Percentiles rank a stretch among this genome's conserved stretches.
Conservation (phyloP, 1,139 yeast genomes). For the Zygoascus sp. region DNA sequence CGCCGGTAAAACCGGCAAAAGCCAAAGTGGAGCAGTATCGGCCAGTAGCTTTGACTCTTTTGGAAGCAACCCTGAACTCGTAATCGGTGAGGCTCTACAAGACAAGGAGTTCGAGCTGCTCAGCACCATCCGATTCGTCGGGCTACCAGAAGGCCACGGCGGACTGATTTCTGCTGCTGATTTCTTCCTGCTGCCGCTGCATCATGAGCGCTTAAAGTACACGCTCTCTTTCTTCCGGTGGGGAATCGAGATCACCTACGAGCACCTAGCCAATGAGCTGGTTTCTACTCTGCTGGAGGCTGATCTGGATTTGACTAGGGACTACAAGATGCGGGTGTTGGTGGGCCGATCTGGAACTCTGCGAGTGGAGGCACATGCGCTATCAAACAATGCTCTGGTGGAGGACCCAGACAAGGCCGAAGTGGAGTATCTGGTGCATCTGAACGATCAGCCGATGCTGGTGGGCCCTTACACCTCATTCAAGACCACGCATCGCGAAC, state of each 20-base stretch:
- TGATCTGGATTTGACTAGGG: constrained; percentile 32
- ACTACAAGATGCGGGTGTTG: constrained; percentile 60
- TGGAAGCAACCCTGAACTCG: not conserved
- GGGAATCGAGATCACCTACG: constrained; percentile 42
- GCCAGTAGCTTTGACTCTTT: no score
- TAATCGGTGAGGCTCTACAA: not conserved
- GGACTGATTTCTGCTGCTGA: no score
- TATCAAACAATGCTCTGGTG: constrained; percentile 25
- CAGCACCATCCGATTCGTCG: constrained; percentile 7
- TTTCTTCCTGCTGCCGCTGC: constrained; percentile 58
- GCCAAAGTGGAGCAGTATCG: no score
- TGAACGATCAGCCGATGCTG: constrained; percentile 52
- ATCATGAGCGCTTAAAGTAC: constrained; percentile 53
- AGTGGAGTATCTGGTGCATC: constrained; percentile 51
- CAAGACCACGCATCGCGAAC: constrained; percentile 73
- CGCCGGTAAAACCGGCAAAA: no score
- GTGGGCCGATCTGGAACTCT: constrained; percentile 48
- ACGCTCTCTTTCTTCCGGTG: constrained; percentile 54
- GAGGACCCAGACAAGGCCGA: not conserved
- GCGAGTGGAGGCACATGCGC: constrained; percentile 47
- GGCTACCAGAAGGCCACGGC: constrained; percentile 20
- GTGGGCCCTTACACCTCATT: constrained; percentile 80
- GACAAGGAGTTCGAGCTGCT: constrained; percentile 12
- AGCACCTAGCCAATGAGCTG: constrained; percentile 44
- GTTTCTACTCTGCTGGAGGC: constrained; percentile 38